Conservation (phyloP, 768 basidiomycete species). For the Lentinus brumalis region DNA sequence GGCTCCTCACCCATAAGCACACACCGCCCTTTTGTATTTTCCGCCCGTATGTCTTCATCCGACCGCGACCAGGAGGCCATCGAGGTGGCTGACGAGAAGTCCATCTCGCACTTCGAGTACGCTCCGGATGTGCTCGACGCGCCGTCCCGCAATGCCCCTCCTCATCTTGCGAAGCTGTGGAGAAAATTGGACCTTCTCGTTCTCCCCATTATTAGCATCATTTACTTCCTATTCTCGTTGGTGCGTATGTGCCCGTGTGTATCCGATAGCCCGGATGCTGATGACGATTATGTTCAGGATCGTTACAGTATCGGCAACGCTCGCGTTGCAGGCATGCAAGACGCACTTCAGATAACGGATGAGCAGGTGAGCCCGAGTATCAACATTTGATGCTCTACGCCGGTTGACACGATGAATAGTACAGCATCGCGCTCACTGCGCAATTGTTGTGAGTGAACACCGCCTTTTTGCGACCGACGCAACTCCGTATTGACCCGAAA, state of each 20-base stretch:
- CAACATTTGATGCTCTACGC: no score
- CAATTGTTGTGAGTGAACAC: background rate
- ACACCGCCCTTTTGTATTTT: no score
- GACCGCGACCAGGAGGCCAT: no score
- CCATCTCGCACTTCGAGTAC: no score
- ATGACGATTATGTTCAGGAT: background rate
- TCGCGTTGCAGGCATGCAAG: constrained; percentile 5
- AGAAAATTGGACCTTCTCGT: background rate
- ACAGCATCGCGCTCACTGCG: constrained; percentile 3
- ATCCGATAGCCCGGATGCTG: background rate
- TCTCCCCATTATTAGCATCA: background rate
- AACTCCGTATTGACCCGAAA: background rate
- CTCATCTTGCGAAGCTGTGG: background rate
- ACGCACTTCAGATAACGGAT: background rate
- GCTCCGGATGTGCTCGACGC: no score
- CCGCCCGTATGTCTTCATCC: no score
- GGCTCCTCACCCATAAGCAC: no score
- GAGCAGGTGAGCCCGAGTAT: background rate
- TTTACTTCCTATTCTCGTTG: background rate
- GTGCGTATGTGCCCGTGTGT: background rate
- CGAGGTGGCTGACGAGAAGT: no score
- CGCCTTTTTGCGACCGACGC: background rate
- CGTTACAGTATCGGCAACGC: constrained; percentile 12
- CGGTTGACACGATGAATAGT: background rate
- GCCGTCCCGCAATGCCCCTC: background rate